Percentiles rank a stretch among this genome's conserved stretches.
These are phyloP conservation scores for Blastocystis sp. DNA, from an alignment of 352 stramenopile genomes.

Conservation along the genomic window DNA sequence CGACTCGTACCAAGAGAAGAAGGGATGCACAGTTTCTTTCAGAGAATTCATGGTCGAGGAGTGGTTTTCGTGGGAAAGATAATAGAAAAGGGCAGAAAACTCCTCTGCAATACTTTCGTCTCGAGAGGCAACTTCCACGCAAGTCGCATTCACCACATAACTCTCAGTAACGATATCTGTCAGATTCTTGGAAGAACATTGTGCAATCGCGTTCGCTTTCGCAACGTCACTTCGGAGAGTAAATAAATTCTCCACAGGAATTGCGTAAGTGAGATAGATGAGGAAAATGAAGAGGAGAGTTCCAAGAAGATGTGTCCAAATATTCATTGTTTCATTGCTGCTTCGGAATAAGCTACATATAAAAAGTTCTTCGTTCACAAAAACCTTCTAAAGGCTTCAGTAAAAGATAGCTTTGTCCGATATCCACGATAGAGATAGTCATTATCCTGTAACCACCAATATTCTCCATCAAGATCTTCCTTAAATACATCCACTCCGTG, in stretches of 20 bases:
- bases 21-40: background rate
- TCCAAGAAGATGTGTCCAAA: constrained; percentile 53
- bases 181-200: constrained; percentile 33
- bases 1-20: background rate
- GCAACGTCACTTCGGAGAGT: background rate
- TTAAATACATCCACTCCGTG: constrained; percentile 58
- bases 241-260: constrained; percentile 54
- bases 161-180: constrained; percentile 45
- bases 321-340: constrained; percentile 59
- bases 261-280: constrained; percentile 54
- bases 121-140: background rate
- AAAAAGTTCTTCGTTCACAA: background rate
- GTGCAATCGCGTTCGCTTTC: background rate
- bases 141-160: constrained; percentile 8
- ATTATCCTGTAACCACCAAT: constrained; percentile 41
- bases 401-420: constrained; percentile 29
- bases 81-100: constrained; percentile 33
- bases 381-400: constrained; percentile 46
- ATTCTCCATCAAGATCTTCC: constrained; percentile 57
- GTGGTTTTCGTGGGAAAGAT: background rate
- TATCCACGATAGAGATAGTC: constrained; percentile 59
- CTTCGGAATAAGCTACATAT: constrained; percentile 29
- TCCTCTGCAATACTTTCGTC: constrained; percentile 32
- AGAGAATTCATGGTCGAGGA: background rate
- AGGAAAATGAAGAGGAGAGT: constrained; percentile 46